Evolutionary conservation across 331 rosid genomes (phyloP).

Genomic region (Telfairia occidentalis): DNA sequence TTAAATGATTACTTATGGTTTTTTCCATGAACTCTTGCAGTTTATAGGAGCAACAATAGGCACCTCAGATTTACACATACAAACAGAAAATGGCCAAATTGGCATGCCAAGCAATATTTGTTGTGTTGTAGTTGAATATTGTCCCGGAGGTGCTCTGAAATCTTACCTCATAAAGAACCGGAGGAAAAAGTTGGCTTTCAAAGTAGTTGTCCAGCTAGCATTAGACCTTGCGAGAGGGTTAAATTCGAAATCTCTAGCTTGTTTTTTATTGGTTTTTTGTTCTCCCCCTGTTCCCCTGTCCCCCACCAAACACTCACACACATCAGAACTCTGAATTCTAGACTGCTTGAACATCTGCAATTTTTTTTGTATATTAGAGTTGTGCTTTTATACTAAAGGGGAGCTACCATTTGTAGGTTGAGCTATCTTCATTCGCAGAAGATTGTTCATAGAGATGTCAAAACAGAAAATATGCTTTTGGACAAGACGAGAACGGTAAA

Average conservation of each 20-base stretch:
- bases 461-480: conserved; percentile 96
- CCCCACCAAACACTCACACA: too few species aligned
- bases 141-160: conserved; percentile 97
- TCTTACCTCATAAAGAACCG: conserved; percentile 93
- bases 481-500: conserved; percentile 83
- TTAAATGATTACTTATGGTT: background rate
- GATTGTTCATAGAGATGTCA: conserved; percentile 96
- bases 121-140: conserved; percentile 92
- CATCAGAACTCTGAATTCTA: background rate
- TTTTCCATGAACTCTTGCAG: conserved; percentile 38
- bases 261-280: background rate
- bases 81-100: conserved; percentile 74
- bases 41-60: conserved; percentile 92
- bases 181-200: conserved; percentile 88
- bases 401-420: conserved; percentile 38
- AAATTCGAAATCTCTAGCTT: conserved; percentile 30
- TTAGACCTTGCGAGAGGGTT: conserved; percentile 98
- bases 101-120: conserved; percentile 88
- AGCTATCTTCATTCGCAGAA: conserved; percentile 85
- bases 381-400: conserved; percentile 12
- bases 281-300: too few species aligned
- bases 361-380: conserved; percentile 1
- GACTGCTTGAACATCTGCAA: conserved; percentile 2
- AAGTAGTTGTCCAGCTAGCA: conserved; percentile 92
- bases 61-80: conserved; percentile 68